A percentile compares a stretch with the other conserved stretches of the same genome.
phyloP scores from a whole-genome alignment of 2,329 filamentous ascomycete genomes.

The Fusarium pininemorale region DNA sequence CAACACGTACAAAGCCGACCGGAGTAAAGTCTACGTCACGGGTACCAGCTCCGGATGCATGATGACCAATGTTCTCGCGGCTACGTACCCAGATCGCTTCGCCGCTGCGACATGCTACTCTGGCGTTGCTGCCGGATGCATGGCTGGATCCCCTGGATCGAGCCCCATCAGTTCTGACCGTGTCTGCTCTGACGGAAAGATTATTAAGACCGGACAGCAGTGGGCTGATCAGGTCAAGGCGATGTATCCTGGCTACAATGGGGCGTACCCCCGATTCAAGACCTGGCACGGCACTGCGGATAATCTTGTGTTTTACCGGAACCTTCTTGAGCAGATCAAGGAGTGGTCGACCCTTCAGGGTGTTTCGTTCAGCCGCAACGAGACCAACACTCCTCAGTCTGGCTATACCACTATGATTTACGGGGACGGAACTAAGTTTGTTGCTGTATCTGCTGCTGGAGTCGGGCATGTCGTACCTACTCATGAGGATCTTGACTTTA shows the following conservation, averaged over 20 bases:
- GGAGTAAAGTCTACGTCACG: slow-evolving; percentile 1
- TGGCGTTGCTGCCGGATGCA: slow-evolving; percentile 5
- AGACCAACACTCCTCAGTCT: neutral
- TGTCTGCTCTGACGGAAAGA: neutral
- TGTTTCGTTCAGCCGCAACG: neutral
- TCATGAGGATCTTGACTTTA: slow-evolving; percentile 1
- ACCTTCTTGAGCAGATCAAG: slow-evolving; percentile 12
- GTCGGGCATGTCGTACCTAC: slow-evolving; percentile 3
- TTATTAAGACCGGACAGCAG: neutral
- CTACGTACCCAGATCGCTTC: slow-evolving; percentile 3
- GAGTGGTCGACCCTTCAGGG: slow-evolving; percentile 4
- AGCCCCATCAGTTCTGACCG: slow-evolving; percentile 5
- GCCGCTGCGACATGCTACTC: slow-evolving; percentile 7
- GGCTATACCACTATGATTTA: slow-evolving; percentile 3
- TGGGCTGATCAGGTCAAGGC: neutral
- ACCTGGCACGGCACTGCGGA: slow-evolving; percentile 2
- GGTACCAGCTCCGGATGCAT: slow-evolving; percentile 10
- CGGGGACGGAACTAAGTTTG: slow-evolving; percentile 5
- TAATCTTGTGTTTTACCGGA: neutral
- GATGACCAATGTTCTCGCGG: slow-evolving; percentile 17
- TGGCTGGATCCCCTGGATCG: slow-evolving; percentile 1
- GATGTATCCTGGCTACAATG: slow-evolving; percentile 7
- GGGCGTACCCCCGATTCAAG: neutral
- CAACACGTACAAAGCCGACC: neutral
- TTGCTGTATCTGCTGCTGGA: neutral